Evolutionary conservation across 352 stramenopile species (phyloP), one percentile per base, ranked within the genome.

Genomic region (Blastocystis sp.): DNA sequence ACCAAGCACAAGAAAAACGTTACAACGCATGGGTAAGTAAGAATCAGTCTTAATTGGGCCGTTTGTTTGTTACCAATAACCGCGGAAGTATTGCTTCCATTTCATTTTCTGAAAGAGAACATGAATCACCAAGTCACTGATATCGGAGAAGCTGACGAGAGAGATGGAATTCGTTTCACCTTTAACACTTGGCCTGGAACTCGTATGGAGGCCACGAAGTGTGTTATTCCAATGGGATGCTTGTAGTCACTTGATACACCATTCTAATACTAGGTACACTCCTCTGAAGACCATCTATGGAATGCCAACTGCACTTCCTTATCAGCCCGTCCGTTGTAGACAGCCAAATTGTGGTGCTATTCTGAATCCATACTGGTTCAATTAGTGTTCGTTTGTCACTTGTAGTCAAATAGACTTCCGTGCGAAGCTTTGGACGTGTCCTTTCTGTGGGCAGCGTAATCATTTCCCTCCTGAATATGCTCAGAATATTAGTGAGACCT

Each of bases 381-480:
- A 81, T 24, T 42, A 56, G 6, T 30, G 17, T 27, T 24, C 19
- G n/a, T 53, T 24, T 24, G 11, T 73, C 22, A 76, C 40, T 27
- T 66, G 13, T 76, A 91, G 89, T 68, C 82, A 92, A 77, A 94
- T 99, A 37, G 97, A 99, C 91, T 99, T 98, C 90, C 93, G 97
- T 22, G 98, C 94, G 77, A 99, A 99, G 92, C 93, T 99, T 58
- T 99, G 97, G 97, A 96, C 97, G 1, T 99, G 97, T 91, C 96
- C 97, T 24, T 99, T 99, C 91, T 99, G 97, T 92, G 93, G 98
- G 87, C 96, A 93, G 69, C 93, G 97, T 89, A 99, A 99, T 94
- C 96, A 98, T 88, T 99, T 99, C 91, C 97, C 95, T 40, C 93
- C 94, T n/a, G 94, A 97, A 90, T 97, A 97, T 89, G 94, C 93